phyloP scores from a whole-genome alignment of 768 basidiomycete genomes.

The Tricholoma flavovirens region DNA sequence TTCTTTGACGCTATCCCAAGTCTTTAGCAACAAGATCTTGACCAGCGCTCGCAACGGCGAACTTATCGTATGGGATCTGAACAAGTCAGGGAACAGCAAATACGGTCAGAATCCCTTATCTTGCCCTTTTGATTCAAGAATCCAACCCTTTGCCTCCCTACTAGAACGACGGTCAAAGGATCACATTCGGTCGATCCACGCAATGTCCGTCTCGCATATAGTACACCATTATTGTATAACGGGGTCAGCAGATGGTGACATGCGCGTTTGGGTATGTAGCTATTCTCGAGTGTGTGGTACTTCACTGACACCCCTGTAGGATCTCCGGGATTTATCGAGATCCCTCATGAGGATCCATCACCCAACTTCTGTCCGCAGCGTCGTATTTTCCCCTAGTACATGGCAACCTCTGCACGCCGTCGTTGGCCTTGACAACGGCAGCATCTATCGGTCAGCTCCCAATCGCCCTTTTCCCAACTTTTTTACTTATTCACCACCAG shows the following conservation, averaged over 20 bases:
- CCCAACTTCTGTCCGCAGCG: slow-evolving; percentile 59
- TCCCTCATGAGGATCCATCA: slow-evolving; percentile 69
- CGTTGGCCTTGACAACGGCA: slow-evolving; percentile 65
- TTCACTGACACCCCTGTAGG: slow-evolving; percentile 33
- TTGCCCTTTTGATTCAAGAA: not conserved
- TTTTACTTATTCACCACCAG: slow-evolving; percentile 28
- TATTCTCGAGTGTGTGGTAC: not conserved
- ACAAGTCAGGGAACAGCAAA: slow-evolving; percentile 59
- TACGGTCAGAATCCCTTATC: slow-evolving; percentile 45
- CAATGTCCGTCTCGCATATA: slow-evolving; percentile 60
- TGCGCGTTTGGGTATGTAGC: slow-evolving; percentile 69
- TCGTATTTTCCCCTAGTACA: slow-evolving; percentile 63
- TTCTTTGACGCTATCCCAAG: slow-evolving; percentile 28
- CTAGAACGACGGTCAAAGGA: slow-evolving; percentile 62
- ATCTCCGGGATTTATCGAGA: slow-evolving; percentile 64
- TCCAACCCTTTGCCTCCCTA: not conserved
- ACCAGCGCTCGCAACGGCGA: slow-evolving; percentile 81
- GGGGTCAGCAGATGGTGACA: slow-evolving; percentile 73
- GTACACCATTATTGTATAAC: slow-evolving; percentile 71
- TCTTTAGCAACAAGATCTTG: slow-evolving; percentile 67
- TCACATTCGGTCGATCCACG: slow-evolving; percentile 68
- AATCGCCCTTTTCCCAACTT: no score
- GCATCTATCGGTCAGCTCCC: slow-evolving; percentile 49
- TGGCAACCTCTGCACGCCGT: slow-evolving; percentile 65
- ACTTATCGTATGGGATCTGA: slow-evolving; percentile 78